Evolutionary conservation across 2,329 filamentous ascomycete genomes (phyloP).

Genomic region (Gremmenia infestans): DNA sequence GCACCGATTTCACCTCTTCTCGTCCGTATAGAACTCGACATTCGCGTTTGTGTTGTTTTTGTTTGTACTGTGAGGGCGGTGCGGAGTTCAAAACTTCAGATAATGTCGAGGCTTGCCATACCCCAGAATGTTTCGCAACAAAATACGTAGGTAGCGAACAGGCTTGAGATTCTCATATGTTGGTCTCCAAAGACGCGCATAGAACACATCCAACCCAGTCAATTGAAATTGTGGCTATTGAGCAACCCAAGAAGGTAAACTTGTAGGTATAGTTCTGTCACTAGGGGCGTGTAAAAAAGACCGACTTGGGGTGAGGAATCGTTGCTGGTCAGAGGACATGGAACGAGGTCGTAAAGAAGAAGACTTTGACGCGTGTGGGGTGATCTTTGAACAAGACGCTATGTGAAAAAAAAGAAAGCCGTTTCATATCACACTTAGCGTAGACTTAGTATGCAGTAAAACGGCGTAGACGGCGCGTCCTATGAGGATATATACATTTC

Average conservation of each 20-base stretch:
- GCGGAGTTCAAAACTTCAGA: too few relatives aligned
- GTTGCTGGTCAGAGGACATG: not conserved
- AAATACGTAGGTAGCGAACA: too few relatives aligned
- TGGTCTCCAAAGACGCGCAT: too few relatives aligned
- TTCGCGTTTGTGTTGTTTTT: not conserved
- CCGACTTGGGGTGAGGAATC: not conserved
- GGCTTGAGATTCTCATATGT: too few relatives aligned
- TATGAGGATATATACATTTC: not conserved
- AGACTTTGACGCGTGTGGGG: conserved; percentile 10
- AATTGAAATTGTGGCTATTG: too few relatives aligned
- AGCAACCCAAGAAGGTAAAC: not conserved
- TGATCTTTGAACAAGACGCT: not conserved
- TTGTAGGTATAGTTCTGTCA: not conserved
- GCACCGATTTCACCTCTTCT: not conserved
- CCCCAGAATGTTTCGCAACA: too few relatives aligned
- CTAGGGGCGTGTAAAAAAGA: not conserved
- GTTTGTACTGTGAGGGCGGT: not conserved
- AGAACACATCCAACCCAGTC: too few relatives aligned
- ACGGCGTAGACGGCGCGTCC: not conserved
- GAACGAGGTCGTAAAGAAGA: not conserved
- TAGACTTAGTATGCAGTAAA: not conserved
- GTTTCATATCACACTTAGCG: conserved; percentile 1
- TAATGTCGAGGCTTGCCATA: too few relatives aligned
- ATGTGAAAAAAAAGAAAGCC: not conserved
- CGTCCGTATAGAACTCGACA: not conserved